Percentiles rank a stretch among this genome's conserved stretches.
Conservation (phyloP, 805 yeast genomes). For the Ogataea methanolica region DNA sequence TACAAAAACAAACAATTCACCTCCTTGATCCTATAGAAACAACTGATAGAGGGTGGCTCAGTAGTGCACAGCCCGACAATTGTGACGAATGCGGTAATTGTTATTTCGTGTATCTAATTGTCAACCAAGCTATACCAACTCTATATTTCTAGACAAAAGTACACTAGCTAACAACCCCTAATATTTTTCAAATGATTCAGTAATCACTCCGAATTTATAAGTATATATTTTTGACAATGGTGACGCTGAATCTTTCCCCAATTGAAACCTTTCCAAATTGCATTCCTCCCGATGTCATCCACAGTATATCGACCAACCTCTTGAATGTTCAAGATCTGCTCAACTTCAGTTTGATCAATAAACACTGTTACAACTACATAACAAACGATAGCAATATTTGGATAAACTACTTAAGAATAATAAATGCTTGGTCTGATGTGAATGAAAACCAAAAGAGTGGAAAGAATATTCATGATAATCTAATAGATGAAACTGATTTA, state of each 20-base stretch:
- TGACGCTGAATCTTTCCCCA: not conserved
- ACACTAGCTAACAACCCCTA: no score
- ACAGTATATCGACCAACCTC: conserved; percentile 19
- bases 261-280: not conserved
- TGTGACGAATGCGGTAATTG: no score
- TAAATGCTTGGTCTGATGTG: conserved; percentile 21
- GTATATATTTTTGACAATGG: not conserved
- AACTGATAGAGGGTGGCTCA: no score
- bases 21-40: no score
- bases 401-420: conserved; percentile 19
- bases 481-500: conserved; percentile 13
- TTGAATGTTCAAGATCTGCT: conserved; percentile 22
- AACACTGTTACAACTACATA: conserved; percentile 21
- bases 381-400: conserved; percentile 20
- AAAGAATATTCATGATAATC: conserved; percentile 3
- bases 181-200: no score
- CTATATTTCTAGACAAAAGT: no score
- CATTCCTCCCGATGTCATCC: conserved; percentile 14
- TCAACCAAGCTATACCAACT: no score
- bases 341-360: conserved; percentile 25
- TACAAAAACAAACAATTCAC: no score
- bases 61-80: no score
- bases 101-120: no score
- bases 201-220: no score
- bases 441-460: not conserved